These are phyloP conservation scores for Waltergamsia citrina DNA, from an alignment of 2,329 filamentous ascomycete species.

Conservation along the genomic window DNA sequence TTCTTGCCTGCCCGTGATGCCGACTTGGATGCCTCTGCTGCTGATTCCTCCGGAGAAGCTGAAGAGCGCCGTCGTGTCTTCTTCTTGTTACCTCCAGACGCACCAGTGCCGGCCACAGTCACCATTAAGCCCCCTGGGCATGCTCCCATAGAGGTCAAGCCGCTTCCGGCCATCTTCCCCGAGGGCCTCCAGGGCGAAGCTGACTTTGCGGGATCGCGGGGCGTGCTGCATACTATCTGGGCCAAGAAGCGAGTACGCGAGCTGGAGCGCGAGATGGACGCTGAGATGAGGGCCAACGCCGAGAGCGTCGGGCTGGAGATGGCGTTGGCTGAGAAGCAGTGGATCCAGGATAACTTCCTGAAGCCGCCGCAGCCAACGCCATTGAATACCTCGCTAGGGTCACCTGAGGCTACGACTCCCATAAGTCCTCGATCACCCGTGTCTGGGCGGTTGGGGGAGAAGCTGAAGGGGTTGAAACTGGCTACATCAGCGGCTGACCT, in stretches of 20 bases:
- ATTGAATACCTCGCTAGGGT: conserved; percentile 43
- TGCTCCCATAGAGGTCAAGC: conserved; percentile 53
- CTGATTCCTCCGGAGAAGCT: neutral
- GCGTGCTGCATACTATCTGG: conserved; percentile 85
- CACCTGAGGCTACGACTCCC: conserved; percentile 17
- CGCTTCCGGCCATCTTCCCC: conserved; percentile 79
- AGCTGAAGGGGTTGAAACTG: conserved; percentile 68
- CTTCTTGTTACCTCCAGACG: conserved; percentile 68
- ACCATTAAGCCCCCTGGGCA: conserved; percentile 43
- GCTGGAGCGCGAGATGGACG: conserved; percentile 66
- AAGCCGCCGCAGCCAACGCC: conserved; percentile 33
- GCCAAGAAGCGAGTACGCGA: conserved; percentile 72
- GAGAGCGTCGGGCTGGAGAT: conserved; percentile 81
- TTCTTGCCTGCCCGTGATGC: conserved; percentile 51
- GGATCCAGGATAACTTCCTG: conserved; percentile 72
- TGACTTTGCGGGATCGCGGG: conserved; percentile 54
- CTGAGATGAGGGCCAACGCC: conserved; percentile 62
- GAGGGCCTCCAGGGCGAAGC: conserved; percentile 59
- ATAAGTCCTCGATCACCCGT: conserved; percentile 55
- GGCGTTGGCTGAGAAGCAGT: conserved; percentile 72
- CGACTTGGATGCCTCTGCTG: conserved; percentile 16
- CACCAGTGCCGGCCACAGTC: conserved; percentile 62
- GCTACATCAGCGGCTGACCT: conserved; percentile 64
- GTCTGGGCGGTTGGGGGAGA: conserved; percentile 61
- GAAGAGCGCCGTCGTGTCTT: conserved; percentile 53